These are phyloP conservation scores for Apostasia shenzhenica DNA, from an alignment of 106 monocot genomes.

Conservation along the genomic window DNA sequence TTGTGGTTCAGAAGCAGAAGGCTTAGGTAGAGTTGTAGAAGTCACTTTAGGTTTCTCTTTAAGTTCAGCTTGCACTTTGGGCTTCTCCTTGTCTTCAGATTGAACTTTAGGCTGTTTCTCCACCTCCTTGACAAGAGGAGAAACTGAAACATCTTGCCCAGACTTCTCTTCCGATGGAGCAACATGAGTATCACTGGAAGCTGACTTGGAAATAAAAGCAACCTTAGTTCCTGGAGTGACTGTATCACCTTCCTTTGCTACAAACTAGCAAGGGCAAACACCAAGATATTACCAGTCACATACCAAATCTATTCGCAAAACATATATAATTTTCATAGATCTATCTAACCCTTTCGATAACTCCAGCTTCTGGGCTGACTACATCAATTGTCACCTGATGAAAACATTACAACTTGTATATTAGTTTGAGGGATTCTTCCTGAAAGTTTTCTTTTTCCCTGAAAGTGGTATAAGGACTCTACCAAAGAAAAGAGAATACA, in stretches of 20 bases:
- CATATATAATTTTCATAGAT: not conserved
- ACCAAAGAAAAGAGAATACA: not conserved
- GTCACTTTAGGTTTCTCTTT: slow-evolving; percentile 43
- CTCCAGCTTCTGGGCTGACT: slow-evolving; percentile 82
- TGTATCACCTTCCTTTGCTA: slow-evolving; percentile 88
- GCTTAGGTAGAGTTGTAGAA: slow-evolving; percentile 40
- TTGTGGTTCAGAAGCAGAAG: slow-evolving; percentile 78
- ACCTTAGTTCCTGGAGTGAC: slow-evolving; percentile 93
- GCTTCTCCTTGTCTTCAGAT: slow-evolving; percentile 15
- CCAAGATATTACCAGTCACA: not conserved
- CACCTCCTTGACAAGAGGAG: slow-evolving; percentile 19
- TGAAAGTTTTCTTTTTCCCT: not conserved
- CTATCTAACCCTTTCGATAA: slow-evolving; percentile 65
- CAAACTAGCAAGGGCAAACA: slow-evolving; percentile 35
- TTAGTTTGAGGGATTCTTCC: not conserved
- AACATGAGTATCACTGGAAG: slow-evolving; percentile 54
- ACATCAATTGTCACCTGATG: slow-evolving; percentile 93
- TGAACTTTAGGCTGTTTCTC: slow-evolving; percentile 29
- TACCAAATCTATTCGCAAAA: too few relatives aligned
- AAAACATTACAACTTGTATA: not conserved
- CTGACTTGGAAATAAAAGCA: slow-evolving; percentile 88
- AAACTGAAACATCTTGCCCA: slow-evolving; percentile 18
- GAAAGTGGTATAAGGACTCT: not conserved
- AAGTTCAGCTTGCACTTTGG: slow-evolving; percentile 32
- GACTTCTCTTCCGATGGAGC: slow-evolving; percentile 82